A percentile compares a stretch with the other conserved stretches of the same genome.
Conservation (phyloP, 2,329 filamentous ascomycete genomes). For the Fusarium mundagurra region DNA sequence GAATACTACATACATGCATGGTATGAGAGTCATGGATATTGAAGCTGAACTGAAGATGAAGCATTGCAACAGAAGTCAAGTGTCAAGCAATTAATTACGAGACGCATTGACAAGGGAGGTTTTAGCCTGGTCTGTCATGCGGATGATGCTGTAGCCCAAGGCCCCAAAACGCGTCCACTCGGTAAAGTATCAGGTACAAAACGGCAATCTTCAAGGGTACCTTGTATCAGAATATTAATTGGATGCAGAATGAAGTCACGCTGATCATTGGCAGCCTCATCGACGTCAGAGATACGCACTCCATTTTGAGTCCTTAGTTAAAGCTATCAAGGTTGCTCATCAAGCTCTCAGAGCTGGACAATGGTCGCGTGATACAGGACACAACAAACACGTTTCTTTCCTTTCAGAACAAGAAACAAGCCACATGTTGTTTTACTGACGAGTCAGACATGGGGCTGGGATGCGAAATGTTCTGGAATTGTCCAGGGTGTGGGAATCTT, state of each 20-base stretch:
- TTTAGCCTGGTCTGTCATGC: slow-evolving; percentile 16
- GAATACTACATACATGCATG: slow-evolving; percentile 25
- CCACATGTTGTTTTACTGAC: neutral
- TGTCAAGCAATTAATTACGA: slow-evolving; percentile 13
- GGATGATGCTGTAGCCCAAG: slow-evolving; percentile 6
- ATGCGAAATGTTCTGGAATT: slow-evolving; percentile 31
- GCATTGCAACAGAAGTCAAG: neutral
- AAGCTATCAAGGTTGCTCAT: neutral
- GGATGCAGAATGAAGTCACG: slow-evolving; percentile 43
- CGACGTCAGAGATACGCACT: slow-evolving; percentile 32
- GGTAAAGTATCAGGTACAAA: slow-evolving; percentile 17
- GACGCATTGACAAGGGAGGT: slow-evolving; percentile 33
- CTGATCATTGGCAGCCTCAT: slow-evolving; percentile 26
- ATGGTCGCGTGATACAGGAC: slow-evolving; percentile 20
- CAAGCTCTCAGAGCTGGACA: neutral
- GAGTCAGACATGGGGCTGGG: slow-evolving; percentile 19
- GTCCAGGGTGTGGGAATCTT: slow-evolving; percentile 19
- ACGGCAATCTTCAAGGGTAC: slow-evolving; percentile 34
- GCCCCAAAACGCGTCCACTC: neutral
- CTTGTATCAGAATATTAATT: slow-evolving; percentile 16
- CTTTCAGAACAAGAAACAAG: neutral
- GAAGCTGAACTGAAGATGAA: neutral
- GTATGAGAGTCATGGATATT: slow-evolving; percentile 4
- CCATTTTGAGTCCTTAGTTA: neutral
- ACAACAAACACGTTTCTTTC: neutral